These are phyloP conservation scores for Gaeumannomyces sp. DNA, from an alignment of 2,329 filamentous ascomycete genomes.

Conservation along the genomic window DNA sequence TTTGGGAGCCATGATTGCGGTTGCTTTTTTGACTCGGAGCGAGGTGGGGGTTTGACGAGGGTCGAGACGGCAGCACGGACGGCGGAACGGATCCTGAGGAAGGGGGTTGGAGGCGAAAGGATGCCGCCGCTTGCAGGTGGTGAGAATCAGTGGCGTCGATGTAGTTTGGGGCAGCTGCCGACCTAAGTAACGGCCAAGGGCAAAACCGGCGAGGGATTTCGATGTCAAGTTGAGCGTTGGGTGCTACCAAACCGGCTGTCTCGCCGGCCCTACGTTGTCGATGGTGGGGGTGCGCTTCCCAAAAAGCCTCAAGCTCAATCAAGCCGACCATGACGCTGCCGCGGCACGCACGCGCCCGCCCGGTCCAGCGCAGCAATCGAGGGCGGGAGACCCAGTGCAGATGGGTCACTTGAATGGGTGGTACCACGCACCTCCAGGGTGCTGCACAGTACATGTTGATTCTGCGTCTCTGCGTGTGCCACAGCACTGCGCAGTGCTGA, in stretches of 20 bases:
- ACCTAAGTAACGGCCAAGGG: not conserved
- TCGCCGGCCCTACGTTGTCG: not conserved
- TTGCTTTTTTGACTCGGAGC: conserved; percentile 9
- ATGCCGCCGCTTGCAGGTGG: not conserved
- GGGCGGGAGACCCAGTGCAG: too few species aligned
- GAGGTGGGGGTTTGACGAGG: not conserved
- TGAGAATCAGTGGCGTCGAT: not conserved
- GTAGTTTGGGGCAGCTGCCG: not conserved
- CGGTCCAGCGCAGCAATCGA: not conserved
- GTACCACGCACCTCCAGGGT: too few species aligned
- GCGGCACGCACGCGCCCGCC: not conserved
- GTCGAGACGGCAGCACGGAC: not conserved
- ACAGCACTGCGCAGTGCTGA: too few species aligned
- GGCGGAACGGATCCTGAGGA: not conserved
- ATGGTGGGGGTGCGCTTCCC: not conserved
- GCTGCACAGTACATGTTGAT: too few species aligned
- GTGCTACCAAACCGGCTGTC: not conserved
- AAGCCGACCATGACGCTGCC: not conserved
- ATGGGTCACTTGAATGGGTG: too few species aligned
- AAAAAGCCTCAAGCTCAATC: not conserved
- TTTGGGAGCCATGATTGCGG: conserved; percentile 68
- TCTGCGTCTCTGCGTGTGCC: too few species aligned
- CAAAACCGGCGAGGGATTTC: not conserved
- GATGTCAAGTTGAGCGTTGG: not conserved
- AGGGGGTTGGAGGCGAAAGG: not conserved